These are phyloP conservation scores for Chionographis japonica DNA, from an alignment of 106 monocot genomes.

Conservation along the genomic window DNA sequence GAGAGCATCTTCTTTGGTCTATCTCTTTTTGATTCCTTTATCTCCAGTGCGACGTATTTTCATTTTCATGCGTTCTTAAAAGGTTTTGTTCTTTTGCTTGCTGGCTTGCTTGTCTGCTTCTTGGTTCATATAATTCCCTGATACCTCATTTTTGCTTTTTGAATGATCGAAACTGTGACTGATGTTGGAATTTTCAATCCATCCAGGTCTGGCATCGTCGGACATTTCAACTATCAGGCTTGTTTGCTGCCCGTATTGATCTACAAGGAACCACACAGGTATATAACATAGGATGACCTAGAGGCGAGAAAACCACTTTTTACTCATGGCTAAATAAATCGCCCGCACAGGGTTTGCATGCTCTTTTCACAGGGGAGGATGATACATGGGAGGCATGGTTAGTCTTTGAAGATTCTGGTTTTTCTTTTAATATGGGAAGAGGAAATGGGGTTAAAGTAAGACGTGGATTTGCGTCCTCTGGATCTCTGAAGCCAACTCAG, in stretches of 20 bases:
- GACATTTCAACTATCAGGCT: conserved; percentile 92
- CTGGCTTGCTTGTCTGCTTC: too few species aligned
- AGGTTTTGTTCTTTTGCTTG: too few species aligned
- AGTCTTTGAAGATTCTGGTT: conserved; percentile 42
- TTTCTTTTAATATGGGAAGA: conserved; percentile 33
- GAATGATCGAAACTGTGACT: background rate
- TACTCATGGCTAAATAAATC: conserved; percentile 14
- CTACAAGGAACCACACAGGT: conserved; percentile 69
- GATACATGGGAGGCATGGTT: conserved; percentile 96
- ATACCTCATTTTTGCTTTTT: background rate
- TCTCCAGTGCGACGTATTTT: too few species aligned
- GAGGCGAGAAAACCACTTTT: background rate
- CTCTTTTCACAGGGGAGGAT: conserved; percentile 99
- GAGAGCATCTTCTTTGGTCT: too few species aligned
- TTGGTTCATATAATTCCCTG: too few species aligned
- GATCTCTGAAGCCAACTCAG: conserved; percentile 81
- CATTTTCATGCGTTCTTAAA: too few species aligned
- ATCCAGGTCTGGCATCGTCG: conserved; percentile 89
- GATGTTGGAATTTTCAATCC: conserved; percentile 3
- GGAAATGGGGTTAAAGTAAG: conserved; percentile 67
- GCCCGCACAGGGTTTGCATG: conserved; percentile 72
- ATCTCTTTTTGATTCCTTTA: too few species aligned
- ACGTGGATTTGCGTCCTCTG: conserved; percentile 76
- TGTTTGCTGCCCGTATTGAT: conserved; percentile 97
- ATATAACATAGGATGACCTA: conserved; percentile 3